Conservation (phyloP, 2,329 filamentous ascomycete species). For the Catunica adiposa region DNA sequence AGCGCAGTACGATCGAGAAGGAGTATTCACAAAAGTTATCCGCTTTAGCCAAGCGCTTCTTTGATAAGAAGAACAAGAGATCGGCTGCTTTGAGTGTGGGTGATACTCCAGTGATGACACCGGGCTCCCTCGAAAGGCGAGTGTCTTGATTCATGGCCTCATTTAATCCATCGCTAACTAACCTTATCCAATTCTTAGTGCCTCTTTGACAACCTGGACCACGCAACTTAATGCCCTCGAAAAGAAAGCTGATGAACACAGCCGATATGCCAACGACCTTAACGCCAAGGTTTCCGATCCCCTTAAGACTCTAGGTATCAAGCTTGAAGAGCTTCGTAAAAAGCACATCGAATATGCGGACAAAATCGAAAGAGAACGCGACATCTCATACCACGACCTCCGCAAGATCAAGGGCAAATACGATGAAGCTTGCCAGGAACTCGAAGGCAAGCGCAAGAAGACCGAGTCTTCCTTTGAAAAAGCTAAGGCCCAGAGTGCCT, state of each 20-base stretch:
- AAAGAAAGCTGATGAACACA: constrained; percentile 73
- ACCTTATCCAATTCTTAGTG: constrained; percentile 33
- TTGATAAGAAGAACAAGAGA: constrained; percentile 90
- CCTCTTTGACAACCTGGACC: constrained; percentile 91
- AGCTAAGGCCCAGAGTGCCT: constrained; percentile 74
- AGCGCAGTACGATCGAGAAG: constrained; percentile 85
- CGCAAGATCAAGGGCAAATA: constrained; percentile 89
- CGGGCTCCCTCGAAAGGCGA: constrained; percentile 80
- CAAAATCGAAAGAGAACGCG: constrained; percentile 79
- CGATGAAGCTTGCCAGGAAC: constrained; percentile 80
- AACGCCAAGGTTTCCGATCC: constrained; percentile 72
- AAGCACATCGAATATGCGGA: constrained; percentile 75
- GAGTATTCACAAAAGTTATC: constrained; percentile 85
- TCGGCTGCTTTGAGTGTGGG: constrained; percentile 77
- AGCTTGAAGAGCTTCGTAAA: constrained; percentile 86
- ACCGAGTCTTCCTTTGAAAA: constrained; percentile 89
- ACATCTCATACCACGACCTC: constrained; percentile 66
- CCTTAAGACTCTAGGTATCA: constrained; percentile 52
- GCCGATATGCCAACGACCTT: constrained; percentile 65
- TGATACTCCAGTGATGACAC: constrained; percentile 81
- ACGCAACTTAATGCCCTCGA: constrained; percentile 86
- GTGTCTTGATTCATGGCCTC: not conserved
- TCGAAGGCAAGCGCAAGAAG: constrained; percentile 90
- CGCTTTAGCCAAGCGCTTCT: constrained; percentile 84
- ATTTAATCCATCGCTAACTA: not conserved